Conservation (phyloP, 306 rosid species). For the Cajanus cajan region DNA sequence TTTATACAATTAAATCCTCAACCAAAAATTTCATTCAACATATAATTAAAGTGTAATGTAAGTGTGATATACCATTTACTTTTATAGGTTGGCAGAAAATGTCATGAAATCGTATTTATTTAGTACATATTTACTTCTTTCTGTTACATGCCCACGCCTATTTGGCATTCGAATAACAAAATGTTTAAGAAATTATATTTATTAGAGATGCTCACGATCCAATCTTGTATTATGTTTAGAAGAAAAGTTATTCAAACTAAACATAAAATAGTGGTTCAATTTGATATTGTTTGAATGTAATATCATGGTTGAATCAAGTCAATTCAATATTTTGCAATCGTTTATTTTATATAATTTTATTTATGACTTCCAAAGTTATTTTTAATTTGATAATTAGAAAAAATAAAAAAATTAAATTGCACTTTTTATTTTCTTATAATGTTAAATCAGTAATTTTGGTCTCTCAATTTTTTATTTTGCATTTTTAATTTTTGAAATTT, state of each 20-base stretch:
- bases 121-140: neutral
- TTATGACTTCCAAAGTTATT: neutral
- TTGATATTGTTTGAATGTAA: no score
- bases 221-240: no score
- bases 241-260: neutral
- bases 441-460: no score
- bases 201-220: no score
- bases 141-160: no score
- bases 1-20: neutral
- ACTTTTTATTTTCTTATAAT: no score
- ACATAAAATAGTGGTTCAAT: no score
- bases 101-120: neutral
- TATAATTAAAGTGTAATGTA: neutral
- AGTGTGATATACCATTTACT: neutral
- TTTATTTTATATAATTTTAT: neutral
- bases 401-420: no score
- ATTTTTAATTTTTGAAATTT: no score
- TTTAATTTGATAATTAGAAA: neutral
- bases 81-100: neutral
- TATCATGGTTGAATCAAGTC: no score
- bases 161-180: neutral
- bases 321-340: no score
- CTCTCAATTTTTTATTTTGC: no score
- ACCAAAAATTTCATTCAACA: neutral
- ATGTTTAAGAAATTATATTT: neutral